Evolutionary conservation across 1,284 basidiomycete species (phyloP), one percentile per base, ranked within the genome.

Genomic region (Tausonia pullulans): DNA sequence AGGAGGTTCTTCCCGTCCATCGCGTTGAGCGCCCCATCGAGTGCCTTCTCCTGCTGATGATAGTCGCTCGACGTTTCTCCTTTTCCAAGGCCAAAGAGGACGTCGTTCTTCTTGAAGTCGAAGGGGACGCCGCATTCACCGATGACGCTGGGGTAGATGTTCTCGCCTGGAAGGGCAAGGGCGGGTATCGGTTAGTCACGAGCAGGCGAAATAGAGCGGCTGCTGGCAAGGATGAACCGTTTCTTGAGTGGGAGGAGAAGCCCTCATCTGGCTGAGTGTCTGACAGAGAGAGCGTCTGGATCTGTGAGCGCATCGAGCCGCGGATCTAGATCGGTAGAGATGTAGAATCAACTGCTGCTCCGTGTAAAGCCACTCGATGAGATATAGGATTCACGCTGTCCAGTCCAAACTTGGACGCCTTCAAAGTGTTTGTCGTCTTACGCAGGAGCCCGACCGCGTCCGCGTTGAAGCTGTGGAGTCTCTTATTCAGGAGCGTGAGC

Each of bases 401-500:
- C 6, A 59, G 45, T 14, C 58, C 58, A 27, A 59, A 49, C n/a
- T 59, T 27, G 14, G 58, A 40, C 10, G 44, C 58, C 40, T 40
- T n/a, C 4, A 59, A 7, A 6, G 27, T 13, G 40, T n/a, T 43
- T 5, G 44, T 44, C 40, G 58, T 48, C 13, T 59, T 59, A 44
- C 58, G 58, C 39, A 58, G 14, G 44, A 63, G 43, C 3, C 61
- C 61, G 13, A 63, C 61, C 14, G 61, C 41, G 56, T 63, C 61
- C 2, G 51, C 61, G 55, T 63, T 63, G 61, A 63, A 63, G 3
- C 11, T 43, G 45, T 63, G 61, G 51, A 63, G 43, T 9, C 55
- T 54, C 50, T 63, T 63, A 27, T 63, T 63, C 27, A 62, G 44
- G 41, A 62, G 53, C 4, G 61, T 62, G 9, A 62, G 27, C 5